Conservation (phyloP, 139 green algal species). For the Tetraselmis chui region DNA sequence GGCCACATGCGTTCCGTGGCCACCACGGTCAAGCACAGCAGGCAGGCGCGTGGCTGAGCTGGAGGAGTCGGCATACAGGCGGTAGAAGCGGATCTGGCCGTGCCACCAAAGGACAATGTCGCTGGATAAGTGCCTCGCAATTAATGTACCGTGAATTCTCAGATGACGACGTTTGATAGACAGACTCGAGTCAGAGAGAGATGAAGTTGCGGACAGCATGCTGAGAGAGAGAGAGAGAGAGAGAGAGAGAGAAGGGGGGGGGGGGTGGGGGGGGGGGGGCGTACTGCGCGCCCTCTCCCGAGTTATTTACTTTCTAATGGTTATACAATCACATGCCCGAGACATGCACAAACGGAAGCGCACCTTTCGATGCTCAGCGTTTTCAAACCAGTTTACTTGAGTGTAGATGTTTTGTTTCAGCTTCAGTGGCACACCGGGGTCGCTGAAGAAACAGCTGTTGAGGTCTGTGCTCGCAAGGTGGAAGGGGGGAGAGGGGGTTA, state of each 20-base stretch:
- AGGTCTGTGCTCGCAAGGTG: constrained; percentile 33
- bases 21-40: constrained; percentile 46
- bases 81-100: neutral
- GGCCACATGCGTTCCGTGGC: constrained; percentile 84
- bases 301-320: no score
- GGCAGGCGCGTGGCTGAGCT: neutral
- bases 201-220: no score
- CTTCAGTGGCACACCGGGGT: constrained; percentile 28
- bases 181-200: no score
- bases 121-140: no score
- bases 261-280: no score
- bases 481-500: no score
- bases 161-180: no score
- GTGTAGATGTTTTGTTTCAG: neutral
- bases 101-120: no score
- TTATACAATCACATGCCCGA: no score
- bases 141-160: no score
- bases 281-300: no score
- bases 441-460: constrained; percentile 74
- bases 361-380: constrained; percentile 71
- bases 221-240: neutral
- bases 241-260: neutral
- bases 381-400: constrained; percentile 31
- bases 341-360: no score
- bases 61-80: neutral